Base-by-base conservation (phyloP, 257 asterid genomes). In the Handroanthus guayacan region DNA sequence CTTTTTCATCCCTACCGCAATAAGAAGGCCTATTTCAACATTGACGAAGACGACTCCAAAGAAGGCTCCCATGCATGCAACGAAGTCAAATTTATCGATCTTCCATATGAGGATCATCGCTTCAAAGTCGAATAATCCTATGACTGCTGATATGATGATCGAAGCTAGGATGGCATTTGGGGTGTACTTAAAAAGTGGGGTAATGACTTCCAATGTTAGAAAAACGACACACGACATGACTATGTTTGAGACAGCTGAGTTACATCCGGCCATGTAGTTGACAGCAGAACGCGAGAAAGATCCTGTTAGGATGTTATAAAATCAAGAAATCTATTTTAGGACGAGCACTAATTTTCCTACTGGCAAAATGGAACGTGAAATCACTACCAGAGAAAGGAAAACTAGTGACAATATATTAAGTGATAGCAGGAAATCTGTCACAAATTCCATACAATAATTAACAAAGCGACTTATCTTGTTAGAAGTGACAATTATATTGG, bases 41-140 rank as follows among this genome's bases (percentile, higher is more conserved):
- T 89, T 78, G 11, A 20, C n/a, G 65, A 89, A 91, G 2, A 91
- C 86, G 34, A 91, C 97, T 2, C 97, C 97, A 11, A 91, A 81
- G 84, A 89, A 91, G 58, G 97, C 95, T 16, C 97, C 97, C 91
- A 89, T 88, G 74, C 95, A 89, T 36, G 95, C 97, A 13, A 86
- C 75, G 9, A 91, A 91, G 76, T 91, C 97, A 14, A 91, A 86
- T 75, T 91, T 91, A 48, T 91, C 97, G 9, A 87, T 86, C 90
- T 86, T 91, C 87, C 89, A 89, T 34, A 91, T 80, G 45, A 86
- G 89, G 9, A 77, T 64, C 87, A 86, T 82, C 6, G 97, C 93
- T 3, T 82, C 79, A 5, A 77, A 70, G 81, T 91, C 95, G 76
- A 89, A 71, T 37, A 91, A 47, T 37, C 94, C 89, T 0, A 82